A percentile compares a stretch with the other conserved stretches of the same genome.
phyloP scores from a whole-genome alignment of 148 eudicot genomes.

The Vaccinium darrowii region DNA sequence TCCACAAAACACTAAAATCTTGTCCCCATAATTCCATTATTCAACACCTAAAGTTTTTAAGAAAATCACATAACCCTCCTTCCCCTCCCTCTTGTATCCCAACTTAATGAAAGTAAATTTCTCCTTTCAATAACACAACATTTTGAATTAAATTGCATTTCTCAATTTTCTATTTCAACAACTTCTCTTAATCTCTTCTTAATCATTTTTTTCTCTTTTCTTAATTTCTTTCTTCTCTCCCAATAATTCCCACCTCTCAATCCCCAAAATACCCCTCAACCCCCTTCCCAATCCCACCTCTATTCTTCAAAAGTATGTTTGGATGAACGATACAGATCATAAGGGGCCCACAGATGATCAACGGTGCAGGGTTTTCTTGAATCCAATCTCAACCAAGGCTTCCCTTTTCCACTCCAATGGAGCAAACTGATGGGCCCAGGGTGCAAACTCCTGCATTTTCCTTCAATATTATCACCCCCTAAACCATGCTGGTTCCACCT shows the following conservation, averaged over 20 bases:
- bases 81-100: neutral
- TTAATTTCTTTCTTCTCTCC: neutral
- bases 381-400: conserved; percentile 42
- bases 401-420: conserved; percentile 46
- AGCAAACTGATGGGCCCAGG: conserved; percentile 35
- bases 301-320: conserved; percentile 24
- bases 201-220: neutral
- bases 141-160: neutral
- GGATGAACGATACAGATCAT: conserved; percentile 34
- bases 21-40: neutral
- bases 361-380: conserved; percentile 32
- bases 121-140: neutral
- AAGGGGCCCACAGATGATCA: conserved; percentile 42
- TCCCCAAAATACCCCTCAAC: conserved; percentile 26
- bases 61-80: neutral
- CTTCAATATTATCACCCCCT: conserved; percentile 39
- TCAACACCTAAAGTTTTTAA: neutral
- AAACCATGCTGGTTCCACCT: conserved; percentile 44
- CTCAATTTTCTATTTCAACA: neutral
- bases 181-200: neutral
- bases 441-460: conserved; percentile 35
- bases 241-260: conserved; percentile 23
- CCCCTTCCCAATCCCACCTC: conserved; percentile 10
- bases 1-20: neutral
- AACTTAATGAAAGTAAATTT: neutral